phyloP scores from a whole-genome alignment of 768 basidiomycete genomes.

The Boletus vinaceobasis region DNA sequence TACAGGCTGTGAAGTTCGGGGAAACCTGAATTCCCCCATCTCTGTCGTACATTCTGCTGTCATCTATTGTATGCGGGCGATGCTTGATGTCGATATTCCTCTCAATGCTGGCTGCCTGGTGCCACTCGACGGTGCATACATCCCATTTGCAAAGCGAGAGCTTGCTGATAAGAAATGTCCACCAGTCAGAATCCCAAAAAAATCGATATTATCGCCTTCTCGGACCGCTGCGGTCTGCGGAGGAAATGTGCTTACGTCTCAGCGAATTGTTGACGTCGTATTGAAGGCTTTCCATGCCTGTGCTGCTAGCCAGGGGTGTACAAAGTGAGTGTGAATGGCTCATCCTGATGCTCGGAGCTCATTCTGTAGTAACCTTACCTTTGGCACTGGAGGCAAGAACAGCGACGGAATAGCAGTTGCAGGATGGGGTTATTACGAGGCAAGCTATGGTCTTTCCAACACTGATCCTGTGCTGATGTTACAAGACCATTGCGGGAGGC shows the following conservation, averaged over 20 bases:
- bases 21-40: conserved; percentile 82
- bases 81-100: conserved; percentile 85
- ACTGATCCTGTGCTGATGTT: not conserved
- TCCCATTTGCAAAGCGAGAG: not conserved
- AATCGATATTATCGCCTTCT: conserved; percentile 76
- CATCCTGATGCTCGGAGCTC: not conserved
- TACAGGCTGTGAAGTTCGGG: conserved; percentile 79
- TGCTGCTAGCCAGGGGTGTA: conserved; percentile 91
- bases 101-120: conserved; percentile 93
- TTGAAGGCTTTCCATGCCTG: conserved; percentile 89
- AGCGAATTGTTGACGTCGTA: conserved; percentile 93
- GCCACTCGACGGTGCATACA: conserved; percentile 65
- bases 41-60: conserved; percentile 85
- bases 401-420: conserved; percentile 67
- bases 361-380: conserved; percentile 71
- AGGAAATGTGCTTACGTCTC: conserved; percentile 88
- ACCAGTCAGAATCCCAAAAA: conserved; percentile 74
- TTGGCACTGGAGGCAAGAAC: conserved; percentile 85
- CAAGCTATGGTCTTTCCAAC: conserved; percentile 18
- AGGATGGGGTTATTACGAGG: conserved; percentile 92
- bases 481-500: conserved; percentile 84
- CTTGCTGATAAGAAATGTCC: not conserved
- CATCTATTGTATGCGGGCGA: conserved; percentile 85
- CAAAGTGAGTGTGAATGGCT: conserved; percentile 56
- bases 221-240: conserved; percentile 89